Evolutionary conservation across 148 eudicot species (phyloP).

Genomic region (Nepenthes mirabilis): DNA sequence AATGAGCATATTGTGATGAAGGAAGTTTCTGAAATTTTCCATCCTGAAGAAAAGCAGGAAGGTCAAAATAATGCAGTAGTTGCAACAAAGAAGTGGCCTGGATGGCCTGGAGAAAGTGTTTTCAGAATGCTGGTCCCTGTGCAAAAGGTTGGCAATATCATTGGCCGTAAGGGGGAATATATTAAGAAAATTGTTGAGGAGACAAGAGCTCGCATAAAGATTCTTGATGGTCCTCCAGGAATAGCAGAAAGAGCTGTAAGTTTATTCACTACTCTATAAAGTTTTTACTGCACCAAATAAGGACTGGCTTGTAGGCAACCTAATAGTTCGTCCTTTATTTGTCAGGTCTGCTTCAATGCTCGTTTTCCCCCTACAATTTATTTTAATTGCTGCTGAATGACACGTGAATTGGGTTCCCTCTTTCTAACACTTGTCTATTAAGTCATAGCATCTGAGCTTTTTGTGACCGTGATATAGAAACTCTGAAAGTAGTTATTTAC

Average conservation of each 20-base stretch:
- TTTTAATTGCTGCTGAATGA: too few species aligned
- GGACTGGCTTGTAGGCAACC: too few species aligned
- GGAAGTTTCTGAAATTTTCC: constrained; percentile 19
- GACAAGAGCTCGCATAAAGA: constrained; percentile 82
- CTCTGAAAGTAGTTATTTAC: too few species aligned
- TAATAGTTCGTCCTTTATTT: too few species aligned
- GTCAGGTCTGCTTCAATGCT: too few species aligned
- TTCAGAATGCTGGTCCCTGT: constrained; percentile 83
- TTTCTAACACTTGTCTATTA: too few species aligned
- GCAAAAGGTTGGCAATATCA: constrained; percentile 81
- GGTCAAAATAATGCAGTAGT: constrained; percentile 17
- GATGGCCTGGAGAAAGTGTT: constrained; percentile 98
- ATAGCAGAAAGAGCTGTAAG: constrained; percentile 90
- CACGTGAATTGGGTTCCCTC: too few species aligned
- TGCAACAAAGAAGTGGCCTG: constrained; percentile 77
- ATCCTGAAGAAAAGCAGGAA: constrained; percentile 26
- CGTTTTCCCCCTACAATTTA: too few species aligned
- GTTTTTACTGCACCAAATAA: background rate
- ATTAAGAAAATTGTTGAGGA: constrained; percentile 94
- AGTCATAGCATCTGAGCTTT: too few species aligned
- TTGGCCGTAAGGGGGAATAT: constrained; percentile 95
- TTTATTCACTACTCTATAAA: constrained; percentile 1
- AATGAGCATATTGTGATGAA: constrained; percentile 18
- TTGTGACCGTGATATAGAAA: too few species aligned
- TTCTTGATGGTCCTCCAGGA: constrained; percentile 96